These are phyloP conservation scores for Alternaria rosae DNA, from an alignment of 2,329 filamentous ascomycete species.

Conservation along the genomic window DNA sequence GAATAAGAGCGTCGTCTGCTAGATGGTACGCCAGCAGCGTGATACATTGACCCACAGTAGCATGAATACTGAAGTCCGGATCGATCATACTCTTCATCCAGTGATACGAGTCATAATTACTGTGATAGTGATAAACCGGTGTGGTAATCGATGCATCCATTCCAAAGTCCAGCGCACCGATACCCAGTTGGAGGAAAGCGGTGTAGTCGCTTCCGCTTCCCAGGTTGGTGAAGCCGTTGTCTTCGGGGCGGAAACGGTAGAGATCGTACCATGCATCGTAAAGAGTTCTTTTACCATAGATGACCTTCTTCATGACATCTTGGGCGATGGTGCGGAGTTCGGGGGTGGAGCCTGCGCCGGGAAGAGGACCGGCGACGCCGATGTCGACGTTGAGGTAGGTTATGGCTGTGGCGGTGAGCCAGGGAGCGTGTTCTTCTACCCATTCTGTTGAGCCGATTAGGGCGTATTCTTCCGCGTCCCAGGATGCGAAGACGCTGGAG, in stretches of 20 bases:
- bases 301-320: conserved; percentile 51
- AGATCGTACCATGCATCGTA: conserved; percentile 56
- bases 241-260: conserved; percentile 23
- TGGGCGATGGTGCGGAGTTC: conserved; percentile 50
- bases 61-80: conserved; percentile 58
- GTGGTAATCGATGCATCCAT: conserved; percentile 34
- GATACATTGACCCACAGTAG: conserved; percentile 58
- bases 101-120: conserved; percentile 56
- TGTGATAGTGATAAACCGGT: conserved; percentile 58
- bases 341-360: conserved; percentile 48
- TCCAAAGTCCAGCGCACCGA: conserved; percentile 48
- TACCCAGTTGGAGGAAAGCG: conserved; percentile 56
- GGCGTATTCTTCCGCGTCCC: conserved; percentile 54
- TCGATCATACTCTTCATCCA: conserved; percentile 63
- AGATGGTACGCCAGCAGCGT: conserved; percentile 54
- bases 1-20: conserved; percentile 49
- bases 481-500: conserved; percentile 51
- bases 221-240: conserved; percentile 42
- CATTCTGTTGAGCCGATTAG: conserved; percentile 55
- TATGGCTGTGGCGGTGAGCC: conserved; percentile 54
- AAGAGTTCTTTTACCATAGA: conserved; percentile 51
- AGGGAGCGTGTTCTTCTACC: conserved; percentile 59
- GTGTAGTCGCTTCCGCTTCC: conserved; percentile 59
- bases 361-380: conserved; percentile 56
- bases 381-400: conserved; percentile 62